Conservation (phyloP, 129 eudicot genomes). For the Flaveria robusta region DNA sequence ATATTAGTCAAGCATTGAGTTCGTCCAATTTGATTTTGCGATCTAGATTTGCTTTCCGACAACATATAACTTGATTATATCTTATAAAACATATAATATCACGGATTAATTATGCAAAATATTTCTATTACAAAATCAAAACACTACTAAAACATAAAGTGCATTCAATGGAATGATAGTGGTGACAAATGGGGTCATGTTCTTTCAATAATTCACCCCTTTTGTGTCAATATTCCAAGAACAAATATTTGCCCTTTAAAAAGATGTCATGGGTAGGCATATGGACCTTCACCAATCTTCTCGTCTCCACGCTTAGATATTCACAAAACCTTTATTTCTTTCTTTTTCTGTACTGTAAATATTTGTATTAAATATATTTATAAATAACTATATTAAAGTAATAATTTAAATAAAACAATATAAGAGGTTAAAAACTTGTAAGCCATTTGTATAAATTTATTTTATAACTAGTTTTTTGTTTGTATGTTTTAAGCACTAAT, state of each 20-base stretch:
- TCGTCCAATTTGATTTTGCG: neutral
- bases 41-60: neutral
- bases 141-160: neutral
- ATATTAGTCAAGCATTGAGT: too few relatives aligned
- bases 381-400: neutral
- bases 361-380: neutral
- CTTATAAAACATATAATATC: neutral
- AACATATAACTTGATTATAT: neutral
- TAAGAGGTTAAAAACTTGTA: neutral
- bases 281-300: neutral
- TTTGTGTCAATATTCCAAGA: conserved; percentile 8
- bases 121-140: neutral
- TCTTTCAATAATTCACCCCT: conserved; percentile 4
- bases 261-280: neutral
- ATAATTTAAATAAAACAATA: neutral
- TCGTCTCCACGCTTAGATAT: too few relatives aligned
- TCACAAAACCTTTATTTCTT: neutral
- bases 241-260: neutral
- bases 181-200: conserved; percentile 14
- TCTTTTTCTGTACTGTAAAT: neutral
- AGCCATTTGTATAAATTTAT: neutral
- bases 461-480: too few relatives aligned
- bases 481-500: too few relatives aligned
- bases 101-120: neutral
- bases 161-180: neutral